Base-by-base conservation (phyloP, 108 stramenopile genomes). In the Tribonema minus region DNA sequence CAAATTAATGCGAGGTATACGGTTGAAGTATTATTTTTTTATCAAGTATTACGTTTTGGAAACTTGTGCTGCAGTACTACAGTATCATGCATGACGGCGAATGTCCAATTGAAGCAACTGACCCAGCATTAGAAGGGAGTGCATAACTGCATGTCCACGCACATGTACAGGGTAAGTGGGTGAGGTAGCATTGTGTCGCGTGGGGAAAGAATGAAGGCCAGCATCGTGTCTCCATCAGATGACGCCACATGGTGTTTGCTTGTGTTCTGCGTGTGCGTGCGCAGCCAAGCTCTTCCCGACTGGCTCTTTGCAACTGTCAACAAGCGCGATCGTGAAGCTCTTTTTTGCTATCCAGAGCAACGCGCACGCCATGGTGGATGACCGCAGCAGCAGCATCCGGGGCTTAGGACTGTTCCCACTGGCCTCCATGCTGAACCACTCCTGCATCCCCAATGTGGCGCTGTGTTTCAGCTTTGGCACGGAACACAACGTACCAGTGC, bases 391-490 rank as follows among this genome's bases (percentile, higher is more conserved):
- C 31, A n/a, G 23, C 25, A 46, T 54, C 3, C 35, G 66, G 1
- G 76, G 68, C 30, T 37, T 77, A 1, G 76, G 76, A 5, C 3
- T 77, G 0, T 77, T 68, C 41, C 76, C 76, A n/a, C 15, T 77
- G 26, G 69, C 67, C 25, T 70, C 68, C n/a, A 77, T 77, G 76
- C 54, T 77, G 23, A 77, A 77, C 38, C 76, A 77, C 58, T 77
- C 76, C 3, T 77, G 76, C 35, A 15, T 60, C 3, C 76, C 76
- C 40, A 68, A 68, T 15, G 27, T 15, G 37, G 23, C 34, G 20
- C 76, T 66, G 23, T 15, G 30, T 23, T 77, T 77, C 58, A 0
- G 33, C 36, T 27, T 77, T 30, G 46, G 46, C 46, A 54, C 46
- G 9, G 46, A 54, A 9, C 20, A 20, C 20, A 9, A 54, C 9